Evolutionary conservation across 345 rosid species (phyloP).

Genomic region (Brassica juncea): DNA sequence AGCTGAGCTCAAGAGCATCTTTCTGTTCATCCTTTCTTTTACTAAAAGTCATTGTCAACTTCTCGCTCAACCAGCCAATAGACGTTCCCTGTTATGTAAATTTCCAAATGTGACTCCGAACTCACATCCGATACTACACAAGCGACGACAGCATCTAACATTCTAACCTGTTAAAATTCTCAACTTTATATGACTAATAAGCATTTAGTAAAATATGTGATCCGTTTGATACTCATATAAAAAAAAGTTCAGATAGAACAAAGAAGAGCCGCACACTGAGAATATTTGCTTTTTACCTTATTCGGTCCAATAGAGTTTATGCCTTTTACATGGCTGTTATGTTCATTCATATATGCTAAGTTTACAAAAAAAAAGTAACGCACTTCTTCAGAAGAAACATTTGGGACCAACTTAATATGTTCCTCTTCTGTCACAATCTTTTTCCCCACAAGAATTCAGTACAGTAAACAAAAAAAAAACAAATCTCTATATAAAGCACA

Average conservation of each 20-base stretch:
- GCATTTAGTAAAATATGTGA: neutral
- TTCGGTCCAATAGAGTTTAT: conserved; percentile 25
- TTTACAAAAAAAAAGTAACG: conserved; percentile 2
- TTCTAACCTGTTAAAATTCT: neutral
- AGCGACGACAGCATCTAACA: neutral
- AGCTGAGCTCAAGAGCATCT: too few relatives aligned
- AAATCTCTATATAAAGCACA: conserved; percentile 29
- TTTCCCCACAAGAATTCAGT: neutral
- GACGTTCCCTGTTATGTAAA: neutral
- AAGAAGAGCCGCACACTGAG: conserved; percentile 34
- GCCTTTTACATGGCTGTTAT: conserved; percentile 29
- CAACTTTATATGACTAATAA: neutral
- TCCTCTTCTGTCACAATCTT: conserved; percentile 23
- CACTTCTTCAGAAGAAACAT: neutral
- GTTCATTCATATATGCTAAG: neutral
- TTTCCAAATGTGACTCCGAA: neutral
- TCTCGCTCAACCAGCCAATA: neutral
- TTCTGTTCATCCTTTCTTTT: too few relatives aligned
- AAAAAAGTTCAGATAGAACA: neutral
- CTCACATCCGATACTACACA: neutral
- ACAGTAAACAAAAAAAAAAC: conserved; percentile 1
- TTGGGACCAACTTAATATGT: conserved; percentile 9
- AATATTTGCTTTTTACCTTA: conserved; percentile 26
- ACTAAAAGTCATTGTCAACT: neutral
- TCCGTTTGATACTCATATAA: neutral